phyloP scores from a whole-genome alignment of 768 basidiomycete species.

The Galerina marginata region DNA sequence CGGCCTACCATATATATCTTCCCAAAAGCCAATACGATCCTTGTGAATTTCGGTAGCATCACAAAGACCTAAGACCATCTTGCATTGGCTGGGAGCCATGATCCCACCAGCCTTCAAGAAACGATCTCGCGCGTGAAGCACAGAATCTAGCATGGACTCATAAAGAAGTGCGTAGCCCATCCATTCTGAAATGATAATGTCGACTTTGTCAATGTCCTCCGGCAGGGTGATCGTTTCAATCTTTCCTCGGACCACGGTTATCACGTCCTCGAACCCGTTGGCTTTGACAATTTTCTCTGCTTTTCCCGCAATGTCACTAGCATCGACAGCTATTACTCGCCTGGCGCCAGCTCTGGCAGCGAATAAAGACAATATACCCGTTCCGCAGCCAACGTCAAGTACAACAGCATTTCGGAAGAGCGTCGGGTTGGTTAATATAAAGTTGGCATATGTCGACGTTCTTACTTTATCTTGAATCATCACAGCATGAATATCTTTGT shows the following conservation, averaged over 20 bases:
- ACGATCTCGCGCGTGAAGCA: conserved; percentile 84
- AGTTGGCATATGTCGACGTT: conserved; percentile 91
- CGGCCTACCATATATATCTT: conserved; percentile 81
- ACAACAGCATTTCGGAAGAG: conserved; percentile 87
- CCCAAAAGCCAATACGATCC: conserved; percentile 90
- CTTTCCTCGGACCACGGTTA: conserved; percentile 90
- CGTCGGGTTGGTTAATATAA: conserved; percentile 81
- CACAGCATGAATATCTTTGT: conserved; percentile 87
- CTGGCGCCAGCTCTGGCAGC: conserved; percentile 90
- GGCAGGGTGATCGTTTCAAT: conserved; percentile 87
- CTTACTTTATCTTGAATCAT: conserved; percentile 97
- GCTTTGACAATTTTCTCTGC: conserved; percentile 78
- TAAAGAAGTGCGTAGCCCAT: conserved; percentile 94
- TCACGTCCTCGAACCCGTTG: conserved; percentile 73
- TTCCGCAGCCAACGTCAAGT: conserved; percentile 96
- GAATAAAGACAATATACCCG: conserved; percentile 90
- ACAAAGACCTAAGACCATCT: conserved; percentile 84
- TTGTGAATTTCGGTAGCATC: conserved; percentile 77
- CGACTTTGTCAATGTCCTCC: conserved; percentile 75
- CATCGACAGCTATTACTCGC: conserved; percentile 90
- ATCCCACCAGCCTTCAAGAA: conserved; percentile 80
- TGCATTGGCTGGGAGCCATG: conserved; percentile 90
- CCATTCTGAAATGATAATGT: conserved; percentile 97
- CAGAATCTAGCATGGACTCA: conserved; percentile 98
- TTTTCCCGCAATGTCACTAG: conserved; percentile 80